These are phyloP conservation scores for Cryoendolithus antarcticus DNA, from an alignment of 2,329 filamentous ascomycete genomes.

Conservation along the genomic window DNA sequence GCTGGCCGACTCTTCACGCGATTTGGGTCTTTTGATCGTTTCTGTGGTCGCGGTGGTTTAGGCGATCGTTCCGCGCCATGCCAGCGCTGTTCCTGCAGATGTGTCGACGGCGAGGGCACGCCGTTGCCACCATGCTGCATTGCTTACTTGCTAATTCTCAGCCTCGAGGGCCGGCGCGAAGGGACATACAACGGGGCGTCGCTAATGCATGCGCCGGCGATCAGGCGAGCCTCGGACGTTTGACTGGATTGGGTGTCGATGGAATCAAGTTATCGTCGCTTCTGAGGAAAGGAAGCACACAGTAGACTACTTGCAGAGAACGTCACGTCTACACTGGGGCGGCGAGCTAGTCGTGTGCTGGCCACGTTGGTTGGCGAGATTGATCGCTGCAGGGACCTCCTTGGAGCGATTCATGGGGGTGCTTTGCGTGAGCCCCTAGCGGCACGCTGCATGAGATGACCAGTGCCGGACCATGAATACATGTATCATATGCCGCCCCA, in stretches of 20 bases:
- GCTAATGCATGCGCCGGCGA: neutral
- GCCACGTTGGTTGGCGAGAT: neutral
- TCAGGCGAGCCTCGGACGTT: neutral
- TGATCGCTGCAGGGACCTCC: neutral
- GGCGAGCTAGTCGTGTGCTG: neutral
- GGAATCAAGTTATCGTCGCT: no score
- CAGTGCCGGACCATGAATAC: no score
- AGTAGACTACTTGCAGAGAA: neutral
- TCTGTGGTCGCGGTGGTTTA: neutral
- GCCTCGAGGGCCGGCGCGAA: neutral
- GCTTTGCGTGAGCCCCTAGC: no score
- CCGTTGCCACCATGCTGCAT: neutral
- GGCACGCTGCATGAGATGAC: no score
- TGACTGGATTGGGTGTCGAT: no score
- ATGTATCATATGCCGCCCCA: no score
- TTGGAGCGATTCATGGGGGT: no score
- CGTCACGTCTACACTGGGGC: neutral
- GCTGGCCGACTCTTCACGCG: slow-evolving; percentile 31
- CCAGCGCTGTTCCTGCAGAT: neutral
- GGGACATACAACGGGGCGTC: neutral
- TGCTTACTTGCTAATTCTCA: neutral
- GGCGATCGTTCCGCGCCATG: neutral
- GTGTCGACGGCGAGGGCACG: neutral
- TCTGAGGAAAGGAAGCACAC: neutral
- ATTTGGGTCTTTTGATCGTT: slow-evolving; percentile 12